A percentile compares a stretch with the other conserved stretches of the same genome.
These are phyloP conservation scores for Eutypella sp. DNA, from an alignment of 2,329 filamentous ascomycete species.

Conservation along the genomic window DNA sequence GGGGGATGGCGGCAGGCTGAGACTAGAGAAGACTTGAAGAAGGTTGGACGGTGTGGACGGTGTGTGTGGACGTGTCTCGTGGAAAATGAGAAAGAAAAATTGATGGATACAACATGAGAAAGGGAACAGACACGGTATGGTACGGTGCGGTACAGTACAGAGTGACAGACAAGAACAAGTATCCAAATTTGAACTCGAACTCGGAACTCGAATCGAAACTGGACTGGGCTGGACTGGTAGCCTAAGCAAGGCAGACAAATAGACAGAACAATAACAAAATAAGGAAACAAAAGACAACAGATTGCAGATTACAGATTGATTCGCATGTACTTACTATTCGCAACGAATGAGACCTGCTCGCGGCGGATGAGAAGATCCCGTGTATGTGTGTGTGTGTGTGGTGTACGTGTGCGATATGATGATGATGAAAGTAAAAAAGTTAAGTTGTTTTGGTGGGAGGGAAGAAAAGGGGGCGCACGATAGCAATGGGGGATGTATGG, in stretches of 20 bases:
- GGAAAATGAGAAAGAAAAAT: neutral
- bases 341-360: constrained; percentile 32
- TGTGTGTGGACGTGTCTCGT: neutral
- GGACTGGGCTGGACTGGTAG: too few relatives aligned
- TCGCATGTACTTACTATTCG: constrained; percentile 23
- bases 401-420: too few relatives aligned
- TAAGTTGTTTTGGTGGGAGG: constrained; percentile 22
- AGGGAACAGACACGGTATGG: too few relatives aligned
- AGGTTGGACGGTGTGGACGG: neutral
- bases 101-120: neutral
- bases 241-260: too few relatives aligned
- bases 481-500: constrained; percentile 6
- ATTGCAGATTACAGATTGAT: too few relatives aligned
- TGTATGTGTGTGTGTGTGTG: too few relatives aligned
- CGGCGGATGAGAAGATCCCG: constrained; percentile 30
- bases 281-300: too few relatives aligned
- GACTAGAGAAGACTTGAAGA: neutral
- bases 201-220: too few relatives aligned
- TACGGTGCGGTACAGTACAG: too few relatives aligned
- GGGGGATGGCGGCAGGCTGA: neutral
- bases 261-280: neutral
- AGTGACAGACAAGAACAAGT: too few relatives aligned
- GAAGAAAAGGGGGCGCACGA: constrained; percentile 19
- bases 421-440: constrained; percentile 25
- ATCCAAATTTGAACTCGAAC: too few relatives aligned